Conservation (phyloP, 2,329 filamentous ascomycete species). For the Magnaporthales sp. region DNA sequence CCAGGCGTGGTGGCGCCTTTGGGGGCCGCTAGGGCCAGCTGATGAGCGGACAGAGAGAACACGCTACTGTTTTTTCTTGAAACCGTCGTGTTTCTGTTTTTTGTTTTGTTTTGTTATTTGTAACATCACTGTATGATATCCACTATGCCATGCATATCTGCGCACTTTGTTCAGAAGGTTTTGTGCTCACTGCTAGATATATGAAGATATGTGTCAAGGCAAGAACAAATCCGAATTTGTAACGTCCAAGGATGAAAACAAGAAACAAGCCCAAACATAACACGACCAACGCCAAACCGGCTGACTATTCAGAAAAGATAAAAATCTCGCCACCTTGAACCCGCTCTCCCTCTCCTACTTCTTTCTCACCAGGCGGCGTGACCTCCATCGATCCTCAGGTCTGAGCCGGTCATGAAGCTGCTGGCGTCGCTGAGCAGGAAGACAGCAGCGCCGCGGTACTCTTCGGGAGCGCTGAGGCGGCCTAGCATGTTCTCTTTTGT, state of each 20-base stretch:
- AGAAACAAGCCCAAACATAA: background rate
- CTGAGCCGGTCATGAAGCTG: conserved; percentile 62
- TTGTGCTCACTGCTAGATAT: background rate
- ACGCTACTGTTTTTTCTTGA: no score
- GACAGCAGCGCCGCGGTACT: conserved; percentile 63
- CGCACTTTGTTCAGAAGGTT: background rate
- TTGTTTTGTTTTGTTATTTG: background rate
- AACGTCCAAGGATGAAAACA: background rate
- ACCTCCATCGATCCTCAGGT: conserved; percentile 63
- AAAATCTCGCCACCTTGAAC: background rate
- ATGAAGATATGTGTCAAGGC: background rate
- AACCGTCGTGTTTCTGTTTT: background rate
- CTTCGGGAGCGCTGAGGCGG: conserved; percentile 55
- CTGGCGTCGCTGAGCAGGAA: conserved; percentile 60
- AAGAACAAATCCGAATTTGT: background rate
- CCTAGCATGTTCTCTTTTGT: conserved; percentile 79
- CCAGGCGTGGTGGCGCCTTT: conserved; percentile 29
- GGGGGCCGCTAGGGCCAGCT: conserved; percentile 4
- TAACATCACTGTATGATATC: background rate
- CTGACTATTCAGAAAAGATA: background rate
- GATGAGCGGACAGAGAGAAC: background rate
- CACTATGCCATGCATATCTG: background rate
- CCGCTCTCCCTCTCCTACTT: background rate
- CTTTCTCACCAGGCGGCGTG: conserved; percentile 48
- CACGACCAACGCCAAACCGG: background rate